Base-by-base conservation (phyloP, 78 protist genomes). In the Emiliania huxleyi region DNA sequence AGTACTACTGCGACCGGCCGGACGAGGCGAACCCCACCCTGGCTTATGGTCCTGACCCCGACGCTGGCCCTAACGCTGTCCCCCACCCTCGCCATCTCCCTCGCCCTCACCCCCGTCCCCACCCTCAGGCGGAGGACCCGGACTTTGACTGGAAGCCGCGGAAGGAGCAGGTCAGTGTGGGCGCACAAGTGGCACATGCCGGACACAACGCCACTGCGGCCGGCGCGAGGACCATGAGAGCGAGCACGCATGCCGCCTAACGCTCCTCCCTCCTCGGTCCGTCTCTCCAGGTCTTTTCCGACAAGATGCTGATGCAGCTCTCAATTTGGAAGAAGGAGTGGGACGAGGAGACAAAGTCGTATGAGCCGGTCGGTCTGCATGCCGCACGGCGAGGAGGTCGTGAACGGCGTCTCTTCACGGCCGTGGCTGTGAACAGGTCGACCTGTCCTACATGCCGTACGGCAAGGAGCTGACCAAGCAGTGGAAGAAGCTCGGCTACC, bases 261-360 rank as follows among this genome's bases (percentile, higher is more conserved):
- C 55, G 55, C 55, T 11, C 4, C 55, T 11, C 4, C 55, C 55
- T 48, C 55, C 55, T 48, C 55, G 55, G 23, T 4, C 55, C 23
- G 55, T 11, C 55, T 11, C 23, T 8, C 37, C 33, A 62, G 75
- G 85, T 77, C 43, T 77, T 77, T 48, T 77, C 85, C 19, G 85
- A 77, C 85, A 77, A 77, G 85, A 5, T 22, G 46, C 46, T 77
- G 85, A 77, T 77, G 85, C 85, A 77, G 85, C 85, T 77, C 25
- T 77, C 85, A 3, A 40, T 77, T 2, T 77, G 85, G 85, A 77
- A 77, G 48, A 77, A 77, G 85, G 85, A 77, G 29, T 77, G 85
- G 85, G 85, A 77, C 46, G 85, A 35, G 37, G 85, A 77, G 44
- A 77, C 0, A n/a, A 77, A 77, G 33, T 35, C 15, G 19, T 77